Base-by-base conservation (phyloP, 768 basidiomycete genomes). In the Termitomyces sp. region DNA sequence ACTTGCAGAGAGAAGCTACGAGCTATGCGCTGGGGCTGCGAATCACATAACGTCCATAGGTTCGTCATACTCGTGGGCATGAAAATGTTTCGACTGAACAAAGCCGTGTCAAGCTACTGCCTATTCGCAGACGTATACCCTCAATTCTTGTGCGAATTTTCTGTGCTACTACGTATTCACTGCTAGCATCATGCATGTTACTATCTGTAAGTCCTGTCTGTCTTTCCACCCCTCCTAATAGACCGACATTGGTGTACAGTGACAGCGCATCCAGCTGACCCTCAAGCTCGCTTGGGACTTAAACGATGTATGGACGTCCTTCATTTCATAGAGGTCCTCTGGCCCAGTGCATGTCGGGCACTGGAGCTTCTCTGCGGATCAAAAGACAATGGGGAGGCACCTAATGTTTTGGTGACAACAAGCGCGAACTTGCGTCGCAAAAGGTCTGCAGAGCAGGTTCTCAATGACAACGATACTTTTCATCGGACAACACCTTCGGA, bases 101-200 rank as follows among this genome's bases (percentile, higher is more conserved):
- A 57, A 41, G 14, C 22, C 43, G 49, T 36, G 36, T 63, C 3
- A 52, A 87, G 84, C 83, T 16, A 70, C 77, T 5, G 70, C 81
- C 4, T 92, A 88, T 69, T 76, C 77, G 30, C 84, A 88, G 62
- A 79, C 76, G 35, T 87, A 87, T 69, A 75, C 79, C 44, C 73
- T 90, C 57, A 77, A 78, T 49, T 79, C 80, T 14, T 82, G 82
- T 18, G 73, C 90, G 1, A 86, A 85, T 4, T 92, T 90, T 66
- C 71, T 90, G 30, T 86, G 81, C 64, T 92, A 90, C 66, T 91
- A 90, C 64, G 75, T 90, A 16, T 92, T 92, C 72, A 86, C 86
- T 3, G 88, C 89, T 16, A 82, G 83, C 56, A 83, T 92, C 53
- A 90, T 88, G 87, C 90, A 92, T 63, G 81, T 89, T 47, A 84